Conservation (phyloP, 257 asterid species). For the Solanum ossicruentum region DNA sequence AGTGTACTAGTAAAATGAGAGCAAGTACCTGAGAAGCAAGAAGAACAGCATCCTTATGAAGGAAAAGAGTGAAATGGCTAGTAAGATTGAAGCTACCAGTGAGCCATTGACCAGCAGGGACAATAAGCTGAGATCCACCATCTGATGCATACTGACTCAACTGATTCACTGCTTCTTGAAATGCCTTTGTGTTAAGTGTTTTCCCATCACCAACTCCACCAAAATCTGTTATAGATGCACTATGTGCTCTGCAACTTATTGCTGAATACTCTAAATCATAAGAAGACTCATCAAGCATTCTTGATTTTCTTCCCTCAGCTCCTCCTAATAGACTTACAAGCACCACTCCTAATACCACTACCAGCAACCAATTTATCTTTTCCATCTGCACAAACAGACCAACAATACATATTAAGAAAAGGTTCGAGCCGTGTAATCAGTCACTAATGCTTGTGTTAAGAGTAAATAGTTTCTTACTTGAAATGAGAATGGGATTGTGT, state of each 20-base stretch:
- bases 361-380: background rate
- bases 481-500: background rate
- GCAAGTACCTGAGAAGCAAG: slow-evolving; percentile 6
- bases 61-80: slow-evolving; percentile 18
- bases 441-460: background rate
- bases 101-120: slow-evolving; percentile 20
- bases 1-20: background rate
- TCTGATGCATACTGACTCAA: slow-evolving; percentile 5
- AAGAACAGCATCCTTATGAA: slow-evolving; percentile 15
- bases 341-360: background rate
- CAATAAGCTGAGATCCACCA: slow-evolving; percentile 17
- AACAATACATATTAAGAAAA: background rate
- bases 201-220: slow-evolving; percentile 27
- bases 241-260: slow-evolving; percentile 11
- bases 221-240: slow-evolving; percentile 11
- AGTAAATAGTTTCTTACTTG: background rate
- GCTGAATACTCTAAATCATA: slow-evolving; percentile 8
- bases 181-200: slow-evolving; percentile 20
- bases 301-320: slow-evolving; percentile 2
- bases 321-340: background rate
- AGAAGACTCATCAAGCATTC: background rate
- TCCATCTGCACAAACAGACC: background rate
- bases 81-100: slow-evolving; percentile 23
- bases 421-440: background rate
- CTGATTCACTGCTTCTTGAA: slow-evolving; percentile 11